Evolutionary conservation across 805 yeast species (phyloP), one percentile per base, ranked within the genome.

Genomic region (Vanderwaltozyma verrucispora): DNA sequence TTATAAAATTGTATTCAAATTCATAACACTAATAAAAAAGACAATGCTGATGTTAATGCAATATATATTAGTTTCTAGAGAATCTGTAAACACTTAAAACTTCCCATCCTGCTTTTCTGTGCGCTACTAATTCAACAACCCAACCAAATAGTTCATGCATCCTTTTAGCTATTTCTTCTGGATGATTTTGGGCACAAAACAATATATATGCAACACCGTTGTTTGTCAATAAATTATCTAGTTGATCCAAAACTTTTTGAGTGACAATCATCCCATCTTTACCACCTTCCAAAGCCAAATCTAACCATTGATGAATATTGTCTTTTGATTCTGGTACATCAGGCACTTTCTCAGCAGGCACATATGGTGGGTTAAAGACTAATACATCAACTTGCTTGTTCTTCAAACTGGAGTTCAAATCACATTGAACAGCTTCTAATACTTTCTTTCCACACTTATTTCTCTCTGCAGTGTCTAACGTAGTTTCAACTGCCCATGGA

Each of bases 21-120:
- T n/a, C n/a, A n/a, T n/a, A n/a, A n/a, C n/a, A n/a, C n/a, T n/a
- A n/a, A n/a, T n/a, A n/a, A n/a, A n/a, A n/a, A n/a, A n/a, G n/a
- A n/a, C n/a, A n/a, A n/a, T n/a, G n/a, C n/a, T n/a, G n/a, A n/a
- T 30, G 38, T 45, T 11, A 5, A 2, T 7, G 11, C n/a, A n/a
- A n/a, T n/a, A 5, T n/a, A 9, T 3, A 6, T 36, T 21, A 33
- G 19, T 21, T 14, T 31, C 43, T 47, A 5, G 41, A 52, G 49
- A 88, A 84, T 44, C 77, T 68, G 60, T 80, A 75, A 8, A 89
- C 80, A 38, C 84, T 74, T 27, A 92, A 64, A 10, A 81, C 89
- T 59, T 92, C 98, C 96, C 97, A 87, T 0, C 97, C 97, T 1
- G 96, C 95, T 50, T 83, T 84, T 38, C 96, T 68, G 31, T 68